Evolutionary conservation across 495 filamentous ascomycete species (phyloP).

Genomic region (Aspergillus bertholletiae): DNA sequence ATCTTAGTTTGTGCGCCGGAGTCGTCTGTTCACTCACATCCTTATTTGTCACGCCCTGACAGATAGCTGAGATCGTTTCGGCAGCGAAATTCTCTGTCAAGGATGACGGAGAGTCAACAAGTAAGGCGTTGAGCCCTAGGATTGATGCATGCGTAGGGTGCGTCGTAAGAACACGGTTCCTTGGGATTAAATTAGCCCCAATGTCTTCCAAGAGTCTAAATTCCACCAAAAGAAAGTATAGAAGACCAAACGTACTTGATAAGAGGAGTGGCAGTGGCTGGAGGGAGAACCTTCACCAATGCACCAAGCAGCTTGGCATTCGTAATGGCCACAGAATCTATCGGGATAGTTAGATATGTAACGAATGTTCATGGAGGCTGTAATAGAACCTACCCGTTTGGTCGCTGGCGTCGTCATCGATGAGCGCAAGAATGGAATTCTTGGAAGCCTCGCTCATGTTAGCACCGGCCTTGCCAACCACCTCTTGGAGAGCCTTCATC

Average conservation of each 20-base stretch:
- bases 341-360: background rate
- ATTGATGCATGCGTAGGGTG: slow-evolving; percentile 67
- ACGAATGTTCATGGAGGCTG: background rate
- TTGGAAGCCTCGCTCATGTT: slow-evolving; percentile 94
- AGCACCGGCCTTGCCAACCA: slow-evolving; percentile 85
- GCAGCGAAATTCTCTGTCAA: slow-evolving; percentile 63
- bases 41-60: slow-evolving; percentile 72
- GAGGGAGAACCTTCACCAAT: slow-evolving; percentile 75
- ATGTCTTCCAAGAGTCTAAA: too few relatives aligned
- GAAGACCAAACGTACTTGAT: slow-evolving; percentile 56
- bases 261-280: slow-evolving; percentile 59
- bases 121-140: slow-evolving; percentile 81
- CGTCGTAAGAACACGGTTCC: slow-evolving; percentile 68
- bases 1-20: background rate
- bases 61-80: slow-evolving; percentile 71
- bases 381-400: slow-evolving; percentile 50
- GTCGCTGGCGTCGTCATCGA: slow-evolving; percentile 78
- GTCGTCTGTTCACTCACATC: slow-evolving; percentile 50
- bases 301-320: slow-evolving; percentile 86
- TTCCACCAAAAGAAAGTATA: background rate
- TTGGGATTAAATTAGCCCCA: slow-evolving; percentile 18
- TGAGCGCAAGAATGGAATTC: slow-evolving; percentile 73
- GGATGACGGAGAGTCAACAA: slow-evolving; percentile 70
- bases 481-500: slow-evolving; percentile 95
- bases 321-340: slow-evolving; percentile 75